Evolutionary conservation across 2,329 filamentous ascomycete species (phyloP).

Genomic region (Capronia americana): DNA sequence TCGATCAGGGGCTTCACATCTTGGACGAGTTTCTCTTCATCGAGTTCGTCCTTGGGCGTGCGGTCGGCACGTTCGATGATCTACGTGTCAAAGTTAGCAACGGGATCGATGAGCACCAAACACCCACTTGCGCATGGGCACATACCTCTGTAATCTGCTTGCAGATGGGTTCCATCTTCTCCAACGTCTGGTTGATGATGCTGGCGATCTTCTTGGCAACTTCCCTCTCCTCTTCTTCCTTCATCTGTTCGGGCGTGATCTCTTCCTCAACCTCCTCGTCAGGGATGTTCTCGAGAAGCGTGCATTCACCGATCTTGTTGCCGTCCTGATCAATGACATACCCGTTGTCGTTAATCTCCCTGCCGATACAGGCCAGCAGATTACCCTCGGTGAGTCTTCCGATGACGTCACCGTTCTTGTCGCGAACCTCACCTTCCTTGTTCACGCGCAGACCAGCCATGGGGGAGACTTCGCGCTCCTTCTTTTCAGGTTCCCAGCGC

Average conservation of each 20-base stretch:
- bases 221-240: conserved; percentile 72
- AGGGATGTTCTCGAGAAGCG: conserved; percentile 65
- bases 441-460: conserved; percentile 63
- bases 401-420: conserved; percentile 54
- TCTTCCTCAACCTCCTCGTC: conserved; percentile 53
- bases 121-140: conserved; percentile 18
- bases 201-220: conserved; percentile 76
- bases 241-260: conserved; percentile 51
- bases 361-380: conserved; percentile 50
- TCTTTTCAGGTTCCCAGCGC: conserved; percentile 68
- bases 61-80: conserved; percentile 80
- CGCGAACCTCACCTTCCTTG: conserved; percentile 57
- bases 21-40: conserved; percentile 87
- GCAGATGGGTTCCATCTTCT: conserved; percentile 83
- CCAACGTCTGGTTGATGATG: conserved; percentile 78
- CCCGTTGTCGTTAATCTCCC: conserved; percentile 56
- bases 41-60: conserved; percentile 82
- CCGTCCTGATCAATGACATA: conserved; percentile 65
- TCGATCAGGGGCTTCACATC: conserved; percentile 88
- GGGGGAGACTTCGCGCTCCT: conserved; percentile 62
- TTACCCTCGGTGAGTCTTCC: conserved; percentile 55
- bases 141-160: conserved; percentile 81
- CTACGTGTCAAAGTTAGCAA: conserved; percentile 48
- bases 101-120: neutral
- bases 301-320: conserved; percentile 69